Evolutionary conservation across 768 basidiomycete species (phyloP).

Genomic region (Dictyophora rubrovolvata): DNA sequence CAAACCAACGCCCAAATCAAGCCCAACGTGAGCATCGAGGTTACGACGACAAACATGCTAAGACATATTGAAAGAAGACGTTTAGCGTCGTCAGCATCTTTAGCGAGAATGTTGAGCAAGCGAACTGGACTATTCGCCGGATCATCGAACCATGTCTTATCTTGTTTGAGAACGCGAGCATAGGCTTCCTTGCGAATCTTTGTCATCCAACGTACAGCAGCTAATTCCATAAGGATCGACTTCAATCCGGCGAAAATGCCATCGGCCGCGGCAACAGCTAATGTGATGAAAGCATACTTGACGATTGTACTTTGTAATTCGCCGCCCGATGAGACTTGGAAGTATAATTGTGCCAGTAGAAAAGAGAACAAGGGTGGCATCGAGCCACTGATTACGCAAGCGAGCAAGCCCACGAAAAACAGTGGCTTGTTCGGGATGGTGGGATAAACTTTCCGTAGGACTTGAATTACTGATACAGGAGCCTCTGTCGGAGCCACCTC

Average conservation of each 20-base stretch:
- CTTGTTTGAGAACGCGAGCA: slow-evolving; percentile 57
- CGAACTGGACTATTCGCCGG: slow-evolving; percentile 45
- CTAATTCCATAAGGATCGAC: slow-evolving; percentile 70
- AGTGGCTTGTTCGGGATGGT: slow-evolving; percentile 66
- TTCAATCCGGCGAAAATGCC: slow-evolving; percentile 67
- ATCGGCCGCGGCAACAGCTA: slow-evolving; percentile 66
- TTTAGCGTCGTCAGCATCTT: slow-evolving; percentile 84
- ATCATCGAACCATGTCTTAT: slow-evolving; percentile 81
- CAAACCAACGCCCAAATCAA: slow-evolving; percentile 79
- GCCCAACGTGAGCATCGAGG: slow-evolving; percentile 73
- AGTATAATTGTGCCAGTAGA: slow-evolving; percentile 73
- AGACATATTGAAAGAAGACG: slow-evolving; percentile 64
- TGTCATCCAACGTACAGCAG: slow-evolving; percentile 67
- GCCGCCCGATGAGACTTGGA: slow-evolving; percentile 63
- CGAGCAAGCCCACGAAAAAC: slow-evolving; percentile 56
- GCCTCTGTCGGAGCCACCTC: slow-evolving; percentile 18
- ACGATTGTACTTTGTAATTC: slow-evolving; percentile 53
- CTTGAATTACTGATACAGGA: slow-evolving; percentile 26
- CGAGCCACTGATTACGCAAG: slow-evolving; percentile 66
- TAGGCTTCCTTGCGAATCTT: slow-evolving; percentile 48
- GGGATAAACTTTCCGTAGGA: slow-evolving; percentile 51
- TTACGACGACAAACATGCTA: slow-evolving; percentile 62
- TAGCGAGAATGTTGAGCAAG: slow-evolving; percentile 69
- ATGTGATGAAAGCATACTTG: slow-evolving; percentile 58
- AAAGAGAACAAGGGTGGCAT: slow-evolving; percentile 90